Base-by-base conservation (phyloP, 805 yeast genomes). In the Lipomyces sp. region DNA sequence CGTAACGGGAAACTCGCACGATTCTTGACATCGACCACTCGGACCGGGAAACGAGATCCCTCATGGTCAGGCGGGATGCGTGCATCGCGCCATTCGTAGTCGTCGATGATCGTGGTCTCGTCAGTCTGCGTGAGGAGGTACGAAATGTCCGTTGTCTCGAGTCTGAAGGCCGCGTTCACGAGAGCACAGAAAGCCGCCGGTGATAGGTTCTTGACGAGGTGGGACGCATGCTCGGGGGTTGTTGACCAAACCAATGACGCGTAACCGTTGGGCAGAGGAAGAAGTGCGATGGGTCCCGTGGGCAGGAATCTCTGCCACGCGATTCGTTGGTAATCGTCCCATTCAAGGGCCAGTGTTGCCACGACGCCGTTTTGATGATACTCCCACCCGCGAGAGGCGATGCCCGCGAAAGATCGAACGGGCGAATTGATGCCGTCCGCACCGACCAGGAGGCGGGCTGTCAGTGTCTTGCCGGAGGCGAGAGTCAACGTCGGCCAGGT, bases 381-480 rank as follows among this genome's bases (percentile, higher is more conserved):
- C 43, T 78, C 79, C 98, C 98, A 93, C 14, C 98, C 98, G 42
- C 95, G 76, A 1, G 95, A 80, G 63, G 82, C 83, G 48, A 93
- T 89, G 1, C 79, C 81, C 0, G 97, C 84, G 63, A 77, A 90
- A 56, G 77, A 75, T 42, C 97, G 77, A 4, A 86, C 98, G 0
- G 97, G 96, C 0, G 97, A 89, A 66, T 89, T 87, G 66, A 82
- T 88, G 0, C 98, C 98, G 66, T 93, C 98, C 35, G 96, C 95
- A 7, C 98, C 98, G 14, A 93, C 47, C 34, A 61, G 43, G 10
- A 61, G 50, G 32, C 60, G 38, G 6, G 64, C 47, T 61, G 79
- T 78, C 44, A 83, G 73, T 11, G 63, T 57, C 13, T 78, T 77
- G 1, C 96, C 97, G 55, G 77, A 78, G 13, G 79, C 77, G 13